These are phyloP conservation scores for Euphorbia lathyris DNA, from an alignment of 345 rosid genomes.

Conservation along the genomic window DNA sequence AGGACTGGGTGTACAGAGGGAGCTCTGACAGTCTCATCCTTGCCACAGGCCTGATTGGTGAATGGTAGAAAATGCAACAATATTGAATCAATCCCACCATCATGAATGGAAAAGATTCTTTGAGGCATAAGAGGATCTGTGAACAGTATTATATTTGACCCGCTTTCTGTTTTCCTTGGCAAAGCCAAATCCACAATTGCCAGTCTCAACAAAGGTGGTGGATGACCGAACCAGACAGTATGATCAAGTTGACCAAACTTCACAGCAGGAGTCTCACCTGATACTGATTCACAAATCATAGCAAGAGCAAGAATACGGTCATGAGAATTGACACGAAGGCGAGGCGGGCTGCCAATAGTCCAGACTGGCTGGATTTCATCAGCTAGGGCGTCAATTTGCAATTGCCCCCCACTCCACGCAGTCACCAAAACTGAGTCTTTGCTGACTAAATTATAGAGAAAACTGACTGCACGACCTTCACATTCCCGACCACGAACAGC, in stretches of 20 bases:
- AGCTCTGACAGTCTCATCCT: slow-evolving; percentile 60
- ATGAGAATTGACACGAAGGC: slow-evolving; percentile 57
- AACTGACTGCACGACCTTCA: slow-evolving; percentile 80
- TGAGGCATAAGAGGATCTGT: slow-evolving; percentile 81
- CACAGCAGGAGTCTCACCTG: slow-evolving; percentile 44
- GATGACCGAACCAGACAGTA: slow-evolving; percentile 78
- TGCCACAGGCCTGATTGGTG: slow-evolving; percentile 68
- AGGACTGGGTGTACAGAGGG: slow-evolving; percentile 88
- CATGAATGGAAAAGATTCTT: slow-evolving; percentile 70
- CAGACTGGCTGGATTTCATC: slow-evolving; percentile 98
- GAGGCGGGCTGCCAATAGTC: slow-evolving; percentile 70
- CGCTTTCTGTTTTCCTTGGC: slow-evolving; percentile 46
- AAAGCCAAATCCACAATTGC: slow-evolving; percentile 92
- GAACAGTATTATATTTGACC: slow-evolving; percentile 49
- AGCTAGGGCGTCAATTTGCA: slow-evolving; percentile 90
- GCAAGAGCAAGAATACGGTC: slow-evolving; percentile 65
- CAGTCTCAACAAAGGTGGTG: slow-evolving; percentile 84
- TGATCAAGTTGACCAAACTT: slow-evolving; percentile 56
- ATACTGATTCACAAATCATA: slow-evolving; percentile 82
- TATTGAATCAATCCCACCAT: slow-evolving; percentile 83
- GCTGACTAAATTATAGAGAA: slow-evolving; percentile 75
- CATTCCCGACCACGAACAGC: slow-evolving; percentile 58
- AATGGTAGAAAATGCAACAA: slow-evolving; percentile 92
- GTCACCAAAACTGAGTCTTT: slow-evolving; percentile 91
- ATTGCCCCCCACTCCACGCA: slow-evolving; percentile 95